Percentiles rank a stretch among this genome's conserved stretches.
Conservation (phyloP, 805 yeast species). For the Teunomyces barrocoloradensis region DNA sequence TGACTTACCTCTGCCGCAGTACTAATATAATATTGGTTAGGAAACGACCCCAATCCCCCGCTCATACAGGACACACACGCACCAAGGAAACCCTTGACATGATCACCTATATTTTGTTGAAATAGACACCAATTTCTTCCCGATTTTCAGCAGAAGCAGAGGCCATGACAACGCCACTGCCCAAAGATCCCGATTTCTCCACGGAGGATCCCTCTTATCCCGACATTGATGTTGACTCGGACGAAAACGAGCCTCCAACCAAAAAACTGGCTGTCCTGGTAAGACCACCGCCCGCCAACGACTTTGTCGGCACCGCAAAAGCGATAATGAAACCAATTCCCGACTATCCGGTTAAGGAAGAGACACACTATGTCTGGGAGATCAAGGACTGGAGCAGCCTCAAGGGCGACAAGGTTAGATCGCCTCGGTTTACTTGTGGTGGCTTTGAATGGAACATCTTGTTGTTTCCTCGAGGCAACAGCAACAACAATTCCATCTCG, state of each 20-base stretch:
- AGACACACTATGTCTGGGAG: constrained; percentile 46
- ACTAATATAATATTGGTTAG: neutral
- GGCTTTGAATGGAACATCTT: constrained; percentile 67
- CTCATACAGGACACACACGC: neutral
- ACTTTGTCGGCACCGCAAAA: constrained; percentile 25
- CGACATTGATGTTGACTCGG: neutral
- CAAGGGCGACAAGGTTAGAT: constrained; percentile 44
- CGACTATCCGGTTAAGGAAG: constrained; percentile 38
- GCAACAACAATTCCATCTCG: constrained; percentile 53
- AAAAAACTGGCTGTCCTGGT: constrained; percentile 3
- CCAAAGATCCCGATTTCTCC: neutral
- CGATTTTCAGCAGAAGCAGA: neutral
- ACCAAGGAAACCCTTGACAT: neutral
- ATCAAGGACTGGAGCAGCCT: constrained; percentile 47
- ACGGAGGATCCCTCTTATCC: neutral
- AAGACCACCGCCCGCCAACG: constrained; percentile 28
- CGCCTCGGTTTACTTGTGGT: constrained; percentile 53
- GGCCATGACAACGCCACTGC: constrained; percentile 1
- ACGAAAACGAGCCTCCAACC: constrained; percentile 1
- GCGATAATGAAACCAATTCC: constrained; percentile 37
- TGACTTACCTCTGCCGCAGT: neutral
- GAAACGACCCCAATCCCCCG: neutral
- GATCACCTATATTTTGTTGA: neutral
- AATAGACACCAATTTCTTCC: neutral
- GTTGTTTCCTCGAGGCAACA: constrained; percentile 75